Base-by-base conservation (phyloP, 2,329 filamentous ascomycete species). In the Pseudopithomyces maydicus region DNA sequence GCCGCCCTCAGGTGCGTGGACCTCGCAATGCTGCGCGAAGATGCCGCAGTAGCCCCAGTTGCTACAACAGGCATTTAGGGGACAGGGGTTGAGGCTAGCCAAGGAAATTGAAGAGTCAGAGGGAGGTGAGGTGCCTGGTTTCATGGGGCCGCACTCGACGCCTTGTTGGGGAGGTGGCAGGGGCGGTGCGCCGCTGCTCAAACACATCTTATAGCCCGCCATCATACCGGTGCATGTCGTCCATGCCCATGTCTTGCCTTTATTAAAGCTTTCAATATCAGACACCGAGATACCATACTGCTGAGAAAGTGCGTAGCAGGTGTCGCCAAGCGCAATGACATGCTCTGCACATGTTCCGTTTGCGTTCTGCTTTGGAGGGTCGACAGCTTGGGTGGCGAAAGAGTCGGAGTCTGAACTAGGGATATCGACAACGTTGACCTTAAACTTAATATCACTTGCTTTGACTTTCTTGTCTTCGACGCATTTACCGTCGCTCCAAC, bases 101-200 rank as follows among this genome's bases (percentile, higher is more conserved):
- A 72, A 49, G 17, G 71, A 63, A 0, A 62, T 73, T n/a, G 71
- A 75, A 35, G 32, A 35, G 32, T 19, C 14, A 6, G 39, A 5
- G 5, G 39, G 39, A 6, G 14, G 4, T 6, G 5, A 3, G 14
- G 39, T 20, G 3, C 39, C 39, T 6, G 39, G 39, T 14, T 20
- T 42, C 39, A 5, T 6, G 17, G 39, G 39, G 14, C 39, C 39
- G 14, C 39, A 42, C 6, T 7, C 14, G 7, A 19, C 39, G 17
- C n/a, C n/a, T n/a, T n/a, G n/a, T n/a, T n/a, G n/a, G n/a, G n/a
- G n/a, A n/a, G n/a, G n/a, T n/a, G n/a, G n/a, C n/a, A n/a, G n/a
- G 7, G 39, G 39, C 17, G 39, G 39, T n/a, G 20, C 39, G 14
- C 39, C 39, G 20, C 6, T 7, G 39, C 7, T 10, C n/a, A 42